Evolutionary conservation across 257 asterid species (phyloP).

Genomic region (Perilla frutescens): DNA sequence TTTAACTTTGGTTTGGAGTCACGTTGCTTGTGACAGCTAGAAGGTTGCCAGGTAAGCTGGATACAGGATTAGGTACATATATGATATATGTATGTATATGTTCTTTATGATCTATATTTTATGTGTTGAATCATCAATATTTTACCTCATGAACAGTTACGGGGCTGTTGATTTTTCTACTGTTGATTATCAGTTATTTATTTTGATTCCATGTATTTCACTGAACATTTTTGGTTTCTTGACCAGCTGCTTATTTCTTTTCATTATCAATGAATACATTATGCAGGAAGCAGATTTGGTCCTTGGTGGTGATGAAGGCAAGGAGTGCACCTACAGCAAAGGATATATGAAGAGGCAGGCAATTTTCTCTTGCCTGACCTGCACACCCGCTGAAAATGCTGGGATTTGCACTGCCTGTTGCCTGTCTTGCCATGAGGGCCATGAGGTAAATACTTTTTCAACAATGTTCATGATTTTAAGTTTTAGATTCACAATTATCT

Average conservation of each 20-base stretch:
- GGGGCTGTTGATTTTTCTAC: slow-evolving; percentile 1
- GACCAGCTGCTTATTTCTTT: neutral
- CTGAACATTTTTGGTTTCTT: neutral
- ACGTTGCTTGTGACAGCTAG: too few species aligned
- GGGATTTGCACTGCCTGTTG: slow-evolving; percentile 90
- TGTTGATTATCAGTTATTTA: slow-evolving; percentile 4
- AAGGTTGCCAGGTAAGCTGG: too few species aligned
- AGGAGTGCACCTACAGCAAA: slow-evolving; percentile 76
- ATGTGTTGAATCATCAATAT: neutral
- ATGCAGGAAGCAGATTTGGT: slow-evolving; percentile 80
- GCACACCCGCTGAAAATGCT: slow-evolving; percentile 84
- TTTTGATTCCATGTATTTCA: neutral
- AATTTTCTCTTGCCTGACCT: slow-evolving; percentile 80
- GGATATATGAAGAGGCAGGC: slow-evolving; percentile 86
- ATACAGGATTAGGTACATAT: too few species aligned
- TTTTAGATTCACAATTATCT: slow-evolving; percentile 5
- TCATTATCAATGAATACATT: slow-evolving; percentile 14
- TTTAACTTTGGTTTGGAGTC: neutral
- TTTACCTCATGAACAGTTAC: slow-evolving; percentile 1
- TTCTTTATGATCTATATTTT: slow-evolving; percentile 2
- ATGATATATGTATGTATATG: neutral
- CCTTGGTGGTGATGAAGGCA: slow-evolving; percentile 86
- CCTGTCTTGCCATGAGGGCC: slow-evolving; percentile 87
- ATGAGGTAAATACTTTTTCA: slow-evolving; percentile 56
- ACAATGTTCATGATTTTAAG: neutral